phyloP scores from a whole-genome alignment of 148 eudicot species.

The Fagopyrum homotropicum region DNA sequence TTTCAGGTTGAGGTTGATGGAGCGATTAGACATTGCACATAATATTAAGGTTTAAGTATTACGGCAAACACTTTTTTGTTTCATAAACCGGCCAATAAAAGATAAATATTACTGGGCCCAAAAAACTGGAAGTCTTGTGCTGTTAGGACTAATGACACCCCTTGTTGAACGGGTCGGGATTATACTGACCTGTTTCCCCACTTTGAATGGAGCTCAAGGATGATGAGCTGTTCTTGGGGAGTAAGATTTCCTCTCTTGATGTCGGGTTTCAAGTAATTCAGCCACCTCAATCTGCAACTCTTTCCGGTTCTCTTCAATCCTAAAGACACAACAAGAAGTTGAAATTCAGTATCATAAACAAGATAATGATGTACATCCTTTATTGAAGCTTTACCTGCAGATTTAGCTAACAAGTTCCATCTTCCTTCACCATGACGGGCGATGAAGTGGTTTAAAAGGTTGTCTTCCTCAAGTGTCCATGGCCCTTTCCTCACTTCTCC shows the following conservation, averaged over 20 bases:
- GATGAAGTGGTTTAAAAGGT: slow-evolving; percentile 25
- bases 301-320: slow-evolving; percentile 83
- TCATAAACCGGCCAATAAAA: no score
- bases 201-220: slow-evolving; percentile 81
- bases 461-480: slow-evolving; percentile 39
- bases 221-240: slow-evolving; percentile 65
- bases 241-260: slow-evolving; percentile 70
- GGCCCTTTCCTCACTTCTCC: neutral
- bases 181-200: slow-evolving; percentile 66
- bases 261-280: slow-evolving; percentile 77
- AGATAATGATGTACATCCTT: neutral
- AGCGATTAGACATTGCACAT: no score
- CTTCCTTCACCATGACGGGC: slow-evolving; percentile 37
- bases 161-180: neutral
- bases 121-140: no score
- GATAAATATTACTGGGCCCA: no score
- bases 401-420: slow-evolving; percentile 32
- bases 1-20: no score
- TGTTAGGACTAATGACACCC: no score
- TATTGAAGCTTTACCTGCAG: slow-evolving; percentile 22
- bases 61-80: no score
- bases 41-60: no score
- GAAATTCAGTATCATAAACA: neutral
- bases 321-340: slow-evolving; percentile 8
- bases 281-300: slow-evolving; percentile 83